These are phyloP conservation scores for Gynandropsis gynandra DNA, from an alignment of 345 rosid species.

Conservation along the genomic window DNA sequence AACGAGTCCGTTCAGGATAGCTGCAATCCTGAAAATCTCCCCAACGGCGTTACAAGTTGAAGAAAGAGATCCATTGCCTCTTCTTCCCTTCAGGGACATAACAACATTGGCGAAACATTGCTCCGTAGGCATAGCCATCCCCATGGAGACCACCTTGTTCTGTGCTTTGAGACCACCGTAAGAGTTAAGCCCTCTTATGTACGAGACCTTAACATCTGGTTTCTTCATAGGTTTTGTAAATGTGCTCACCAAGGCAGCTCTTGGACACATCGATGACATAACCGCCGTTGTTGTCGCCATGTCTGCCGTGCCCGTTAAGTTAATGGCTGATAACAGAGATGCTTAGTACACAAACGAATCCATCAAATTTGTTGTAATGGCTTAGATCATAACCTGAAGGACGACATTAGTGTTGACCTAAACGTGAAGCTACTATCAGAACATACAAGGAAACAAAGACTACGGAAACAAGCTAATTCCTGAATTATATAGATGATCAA, in stretches of 20 bases:
- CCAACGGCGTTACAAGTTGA: constrained; percentile 36
- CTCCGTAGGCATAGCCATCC: constrained; percentile 29
- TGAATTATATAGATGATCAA: no score
- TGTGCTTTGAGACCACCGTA: constrained; percentile 43
- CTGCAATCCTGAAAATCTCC: constrained; percentile 56
- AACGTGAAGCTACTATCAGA: no score
- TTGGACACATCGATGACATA: constrained; percentile 16
- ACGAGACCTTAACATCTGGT: constrained; percentile 24
- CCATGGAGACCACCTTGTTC: constrained; percentile 31
- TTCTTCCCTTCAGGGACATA: constrained; percentile 29
- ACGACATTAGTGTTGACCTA: no score
- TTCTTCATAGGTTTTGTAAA: constrained; percentile 21
- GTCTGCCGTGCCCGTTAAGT: no score
- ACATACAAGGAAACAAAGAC: no score
- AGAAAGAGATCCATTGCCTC: constrained; percentile 35
- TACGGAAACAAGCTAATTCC: no score
- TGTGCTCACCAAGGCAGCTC: constrained; percentile 12
- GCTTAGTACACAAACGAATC: no score
- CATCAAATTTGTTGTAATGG: no score
- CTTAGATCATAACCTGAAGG: no score
- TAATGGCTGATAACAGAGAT: no score
- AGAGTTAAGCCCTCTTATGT: constrained; percentile 31
- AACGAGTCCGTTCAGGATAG: constrained; percentile 48
- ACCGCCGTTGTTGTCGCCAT: constrained; percentile 39
- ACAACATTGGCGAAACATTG: constrained; percentile 38